A percentile compares a stretch with the other conserved stretches of the same genome.
Conservation (phyloP, 2,329 filamentous ascomycete genomes). For the Drechslerella dactyloides region DNA sequence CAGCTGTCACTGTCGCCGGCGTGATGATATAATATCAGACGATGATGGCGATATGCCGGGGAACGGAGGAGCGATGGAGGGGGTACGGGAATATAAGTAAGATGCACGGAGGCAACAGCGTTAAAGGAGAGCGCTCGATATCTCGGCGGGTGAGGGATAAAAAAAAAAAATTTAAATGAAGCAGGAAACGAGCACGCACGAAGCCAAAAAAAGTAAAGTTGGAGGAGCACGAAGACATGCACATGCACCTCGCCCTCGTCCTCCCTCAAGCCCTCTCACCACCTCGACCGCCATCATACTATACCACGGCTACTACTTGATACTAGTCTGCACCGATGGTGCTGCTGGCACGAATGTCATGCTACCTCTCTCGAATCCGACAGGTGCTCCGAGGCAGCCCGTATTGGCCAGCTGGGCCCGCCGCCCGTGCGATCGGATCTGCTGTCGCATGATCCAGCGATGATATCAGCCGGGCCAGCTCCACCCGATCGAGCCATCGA, state of each 20-base stretch:
- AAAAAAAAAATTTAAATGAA: slow-evolving; percentile 1
- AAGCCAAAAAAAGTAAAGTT: background rate
- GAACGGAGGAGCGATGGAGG: background rate
- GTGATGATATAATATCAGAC: background rate
- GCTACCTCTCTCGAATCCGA: background rate
- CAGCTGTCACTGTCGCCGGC: background rate
- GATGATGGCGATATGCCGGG: background rate
- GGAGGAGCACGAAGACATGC: background rate
- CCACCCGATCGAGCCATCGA: background rate
- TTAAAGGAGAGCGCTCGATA: no score
- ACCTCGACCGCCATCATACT: no score
- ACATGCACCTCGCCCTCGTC: background rate
- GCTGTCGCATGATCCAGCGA: slow-evolving; percentile 2
- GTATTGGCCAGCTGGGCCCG: background rate
- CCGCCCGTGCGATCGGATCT: background rate
- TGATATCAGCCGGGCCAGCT: background rate
- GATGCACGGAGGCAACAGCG: background rate
- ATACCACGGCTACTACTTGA: no score
- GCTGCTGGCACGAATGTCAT: background rate
- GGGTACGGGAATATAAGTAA: background rate
- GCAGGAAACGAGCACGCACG: background rate
- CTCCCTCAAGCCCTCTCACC: no score
- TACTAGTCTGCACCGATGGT: no score
- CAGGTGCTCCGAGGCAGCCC: background rate
- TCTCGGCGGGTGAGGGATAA: background rate